These are phyloP conservation scores for Lojkania enalia DNA, from an alignment of 2,329 filamentous ascomycete genomes.

Conservation along the genomic window DNA sequence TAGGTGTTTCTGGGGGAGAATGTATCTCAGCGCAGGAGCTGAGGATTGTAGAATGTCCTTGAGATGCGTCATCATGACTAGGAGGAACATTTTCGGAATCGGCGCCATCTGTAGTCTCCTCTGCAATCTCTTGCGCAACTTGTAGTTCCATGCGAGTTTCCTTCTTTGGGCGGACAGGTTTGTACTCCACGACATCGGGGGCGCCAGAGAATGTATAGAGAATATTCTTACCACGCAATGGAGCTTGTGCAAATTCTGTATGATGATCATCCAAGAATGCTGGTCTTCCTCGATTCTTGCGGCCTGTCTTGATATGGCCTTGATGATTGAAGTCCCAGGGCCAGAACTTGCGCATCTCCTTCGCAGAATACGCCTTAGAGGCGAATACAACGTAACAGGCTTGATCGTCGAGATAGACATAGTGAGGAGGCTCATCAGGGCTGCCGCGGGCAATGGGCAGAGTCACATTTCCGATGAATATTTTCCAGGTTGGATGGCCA, in stretches of 20 bases:
- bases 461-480: conserved; percentile 40
- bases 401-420: conserved; percentile 47
- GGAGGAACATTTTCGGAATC: no score
- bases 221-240: conserved; percentile 13
- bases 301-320: conserved; percentile 33
- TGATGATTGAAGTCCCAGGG: conserved; percentile 43
- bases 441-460: conserved; percentile 28
- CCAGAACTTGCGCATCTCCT: conserved; percentile 37
- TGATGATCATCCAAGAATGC: conserved; percentile 27
- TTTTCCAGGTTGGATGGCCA: conserved; percentile 46
- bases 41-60: no score
- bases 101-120: no score
- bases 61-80: no score
- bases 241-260: conserved; percentile 14
- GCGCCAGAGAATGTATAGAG: conserved; percentile 19
- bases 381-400: conserved; percentile 39
- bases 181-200: conserved; percentile 9
- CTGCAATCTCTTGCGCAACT: conserved; percentile 6
- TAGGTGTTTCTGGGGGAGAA: no score
- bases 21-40: no score
- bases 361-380: conserved; percentile 32
- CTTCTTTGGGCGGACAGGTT: conserved; percentile 12
- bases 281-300: conserved; percentile 45
- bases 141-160: conserved; percentile 2
- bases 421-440: conserved; percentile 38